Percentiles rank a stretch among this genome's conserved stretches.
These are phyloP conservation scores for Inga oerstediana DNA, from an alignment of 306 rosid species.

Conservation along the genomic window DNA sequence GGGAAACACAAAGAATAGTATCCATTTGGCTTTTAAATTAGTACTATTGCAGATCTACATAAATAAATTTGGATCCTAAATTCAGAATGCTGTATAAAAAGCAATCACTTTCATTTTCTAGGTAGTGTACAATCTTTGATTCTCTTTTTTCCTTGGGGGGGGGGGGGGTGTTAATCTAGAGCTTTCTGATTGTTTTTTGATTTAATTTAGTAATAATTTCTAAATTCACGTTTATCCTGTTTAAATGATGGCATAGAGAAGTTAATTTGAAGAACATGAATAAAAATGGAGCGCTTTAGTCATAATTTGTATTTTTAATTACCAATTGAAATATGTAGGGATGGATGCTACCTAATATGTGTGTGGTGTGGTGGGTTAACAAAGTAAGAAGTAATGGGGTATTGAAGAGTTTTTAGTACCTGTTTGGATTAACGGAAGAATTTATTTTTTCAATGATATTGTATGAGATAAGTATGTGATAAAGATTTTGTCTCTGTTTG, in stretches of 20 bases:
- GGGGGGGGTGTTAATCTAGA: neutral
- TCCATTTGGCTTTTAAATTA: neutral
- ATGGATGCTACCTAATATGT: neutral
- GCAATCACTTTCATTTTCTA: too few species aligned
- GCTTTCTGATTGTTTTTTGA: neutral
- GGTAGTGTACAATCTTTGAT: too few species aligned
- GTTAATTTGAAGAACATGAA: neutral
- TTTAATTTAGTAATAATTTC: neutral
- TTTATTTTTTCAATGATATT: too few species aligned
- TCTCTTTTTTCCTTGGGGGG: too few species aligned
- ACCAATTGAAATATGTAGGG: too few species aligned
- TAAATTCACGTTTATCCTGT: neutral
- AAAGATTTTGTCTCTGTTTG: too few species aligned
- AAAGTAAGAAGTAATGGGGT: neutral
- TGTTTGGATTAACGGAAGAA: too few species aligned
- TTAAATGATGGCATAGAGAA: neutral
- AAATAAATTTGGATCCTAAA: neutral
- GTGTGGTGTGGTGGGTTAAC: neutral
- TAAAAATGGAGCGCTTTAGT: neutral
- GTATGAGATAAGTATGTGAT: rapidly evolving
- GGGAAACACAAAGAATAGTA: neutral
- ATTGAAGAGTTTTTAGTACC: neutral
- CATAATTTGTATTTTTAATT: neutral
- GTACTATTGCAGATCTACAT: neutral
- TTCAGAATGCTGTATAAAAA: neutral